phyloP scores from a whole-genome alignment of 108 stramenopile species.

The Cyclostephanos tholiformis region DNA sequence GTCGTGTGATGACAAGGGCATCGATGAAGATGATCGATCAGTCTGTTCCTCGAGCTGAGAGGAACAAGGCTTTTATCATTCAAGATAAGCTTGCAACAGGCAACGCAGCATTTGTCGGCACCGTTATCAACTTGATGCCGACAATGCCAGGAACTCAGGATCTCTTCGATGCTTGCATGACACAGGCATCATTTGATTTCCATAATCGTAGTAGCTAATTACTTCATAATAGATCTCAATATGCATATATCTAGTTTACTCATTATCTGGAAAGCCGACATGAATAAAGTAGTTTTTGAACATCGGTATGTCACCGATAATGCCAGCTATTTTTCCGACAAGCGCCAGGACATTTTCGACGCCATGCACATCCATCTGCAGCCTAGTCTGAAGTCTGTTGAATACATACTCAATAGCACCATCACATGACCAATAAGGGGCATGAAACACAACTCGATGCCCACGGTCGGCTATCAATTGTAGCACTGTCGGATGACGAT shows the following conservation, averaged over 20 bases:
- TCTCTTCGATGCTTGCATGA: no score
- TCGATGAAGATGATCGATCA: no score
- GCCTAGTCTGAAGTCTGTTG: constrained; percentile 13
- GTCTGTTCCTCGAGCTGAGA: no score
- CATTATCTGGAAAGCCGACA: constrained; percentile 2
- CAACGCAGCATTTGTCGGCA: no score
- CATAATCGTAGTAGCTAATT: background rate
- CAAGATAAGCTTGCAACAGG: no score
- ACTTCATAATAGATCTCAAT: background rate
- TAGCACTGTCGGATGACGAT: background rate
- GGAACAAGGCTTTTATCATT: no score
- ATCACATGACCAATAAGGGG: constrained; percentile 22
- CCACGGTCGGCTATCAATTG: background rate
- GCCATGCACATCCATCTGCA: background rate
- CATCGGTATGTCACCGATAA: background rate
- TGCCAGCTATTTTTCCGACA: background rate
- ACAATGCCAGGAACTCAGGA: no score
- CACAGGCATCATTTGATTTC: background rate
- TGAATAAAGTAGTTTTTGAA: background rate
- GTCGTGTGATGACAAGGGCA: no score
- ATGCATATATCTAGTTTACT: background rate
- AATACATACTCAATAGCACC: constrained; percentile 28
- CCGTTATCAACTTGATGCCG: no score
- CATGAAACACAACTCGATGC: constrained; percentile 8
- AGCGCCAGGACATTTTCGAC: background rate